A percentile compares a stretch with the other conserved stretches of the same genome.
Evolutionary conservation across 106 monocot species (phyloP).

Genomic region (Hemerocallis citrina): DNA sequence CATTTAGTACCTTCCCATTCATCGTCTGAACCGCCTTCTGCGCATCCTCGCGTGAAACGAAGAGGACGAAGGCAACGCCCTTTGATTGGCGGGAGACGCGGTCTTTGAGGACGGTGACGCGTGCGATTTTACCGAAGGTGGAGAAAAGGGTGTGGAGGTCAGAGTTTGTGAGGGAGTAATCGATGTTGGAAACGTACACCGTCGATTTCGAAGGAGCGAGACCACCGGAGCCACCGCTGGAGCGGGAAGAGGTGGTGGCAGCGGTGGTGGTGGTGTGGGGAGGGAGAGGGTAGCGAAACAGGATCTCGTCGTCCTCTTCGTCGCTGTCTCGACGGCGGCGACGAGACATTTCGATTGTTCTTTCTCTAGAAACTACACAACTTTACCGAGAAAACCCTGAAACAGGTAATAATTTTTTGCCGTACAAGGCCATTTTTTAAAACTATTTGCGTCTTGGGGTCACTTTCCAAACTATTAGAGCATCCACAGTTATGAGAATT

Average conservation of each 20-base stretch:
- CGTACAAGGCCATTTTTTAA: too few relatives aligned
- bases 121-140: constrained; percentile 92
- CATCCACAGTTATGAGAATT: too few relatives aligned
- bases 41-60: constrained; percentile 83
- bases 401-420: too few relatives aligned
- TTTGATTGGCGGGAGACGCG: constrained; percentile 53
- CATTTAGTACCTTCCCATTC: constrained; percentile 78
- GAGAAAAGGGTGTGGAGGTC: constrained; percentile 97
- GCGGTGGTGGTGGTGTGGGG: constrained; percentile 13
- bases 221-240: constrained; percentile 57
- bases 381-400: too few relatives aligned
- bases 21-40: constrained; percentile 41
- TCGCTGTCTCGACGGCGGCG: constrained; percentile 25
- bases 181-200: constrained; percentile 84
- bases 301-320: constrained; percentile 66
- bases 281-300: constrained; percentile 64
- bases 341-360: constrained; percentile 47
- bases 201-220: constrained; percentile 95
- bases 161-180: constrained; percentile 86
- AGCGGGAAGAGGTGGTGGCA: background rate
- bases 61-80: constrained; percentile 96
- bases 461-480: too few relatives aligned
- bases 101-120: constrained; percentile 91
- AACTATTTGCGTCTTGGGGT: too few relatives aligned
- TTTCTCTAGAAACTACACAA: too few relatives aligned